Evolutionary conservation across 129 eudicot species (phyloP), one percentile per base, ranked within the genome.

Genomic region (Arctium minus): DNA sequence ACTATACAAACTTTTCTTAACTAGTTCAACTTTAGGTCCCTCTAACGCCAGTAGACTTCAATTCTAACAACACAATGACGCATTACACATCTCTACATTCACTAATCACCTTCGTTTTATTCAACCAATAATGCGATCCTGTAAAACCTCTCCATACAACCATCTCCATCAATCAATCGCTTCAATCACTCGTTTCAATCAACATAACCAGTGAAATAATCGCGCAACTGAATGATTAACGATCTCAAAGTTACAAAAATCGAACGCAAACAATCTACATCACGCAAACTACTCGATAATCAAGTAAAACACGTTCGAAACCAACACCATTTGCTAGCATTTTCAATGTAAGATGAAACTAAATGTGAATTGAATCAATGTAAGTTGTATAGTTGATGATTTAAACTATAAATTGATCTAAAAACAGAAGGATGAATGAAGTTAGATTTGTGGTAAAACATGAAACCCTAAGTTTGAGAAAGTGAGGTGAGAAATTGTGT

Each of bases 281-380:
- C 5, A 39, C 77, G 40, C 36, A 39, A 73, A 73, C 33, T 73
- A 73, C 36, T 73, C 60, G 31, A 73, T 39, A 39, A 73, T 73
- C 77, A 40, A 73, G 77, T 73, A 4, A 73, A 73, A 73, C 8
- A 13, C 4, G 36, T 38, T 73, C 60, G 3, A 18, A 38, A 40
- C 62, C 44, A 73, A 22, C 56, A 73, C 60, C 35, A 8, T 39
- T 73, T 73, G 77, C 36, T 18, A 40, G 36, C 62, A 73, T 73
- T 73, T 39, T 18, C 35, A 39, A n/a, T 56, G 56, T 73, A 38
- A 73, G 56, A 73, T 38, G 76, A 73, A 73, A 73, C 56, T 44
- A 73, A 27, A 73, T 38, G 77, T 39, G 76, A n/a, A 73, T 73
- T 73, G 35, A 30, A 40, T 40, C 77, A 73, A 73, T 73, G 60